Evolutionary conservation across 2,329 filamentous ascomycete species (phyloP).

Genomic region (Phoma sp.): DNA sequence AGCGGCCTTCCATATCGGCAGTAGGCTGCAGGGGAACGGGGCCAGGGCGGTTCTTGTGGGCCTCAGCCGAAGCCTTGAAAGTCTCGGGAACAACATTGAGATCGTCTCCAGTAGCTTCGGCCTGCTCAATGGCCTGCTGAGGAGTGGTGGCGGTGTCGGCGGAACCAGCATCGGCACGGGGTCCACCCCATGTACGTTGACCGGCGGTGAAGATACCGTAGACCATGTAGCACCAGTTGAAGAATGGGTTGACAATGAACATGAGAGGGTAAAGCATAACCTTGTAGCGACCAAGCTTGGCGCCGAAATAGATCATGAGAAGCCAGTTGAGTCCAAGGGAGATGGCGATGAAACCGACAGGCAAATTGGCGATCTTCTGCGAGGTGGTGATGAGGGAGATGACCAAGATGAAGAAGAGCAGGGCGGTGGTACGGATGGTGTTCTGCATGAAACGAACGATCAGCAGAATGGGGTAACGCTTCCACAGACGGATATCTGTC

Average conservation of each 20-base stretch:
- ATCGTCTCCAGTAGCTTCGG: constrained; percentile 80
- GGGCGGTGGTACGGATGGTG: constrained; percentile 90
- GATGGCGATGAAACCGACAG: constrained; percentile 90
- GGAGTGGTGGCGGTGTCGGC: constrained; percentile 78
- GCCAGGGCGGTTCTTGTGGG: constrained; percentile 55
- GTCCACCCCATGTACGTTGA: constrained; percentile 94
- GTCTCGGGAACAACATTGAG: constrained; percentile 88
- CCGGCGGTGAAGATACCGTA: constrained; percentile 95
- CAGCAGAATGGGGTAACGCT: constrained; percentile 83
- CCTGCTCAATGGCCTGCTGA: constrained; percentile 82
- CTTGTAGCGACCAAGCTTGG: constrained; percentile 86
- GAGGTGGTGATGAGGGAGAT: constrained; percentile 85
- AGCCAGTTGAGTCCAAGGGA: constrained; percentile 93
- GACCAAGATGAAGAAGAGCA: constrained; percentile 93
- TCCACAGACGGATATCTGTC: constrained; percentile 91
- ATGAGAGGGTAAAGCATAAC: constrained; percentile 94
- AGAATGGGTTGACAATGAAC: constrained; percentile 94
- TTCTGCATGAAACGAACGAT: constrained; percentile 93
- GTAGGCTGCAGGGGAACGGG: constrained; percentile 73
- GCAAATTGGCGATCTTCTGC: constrained; percentile 77
- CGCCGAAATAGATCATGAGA: constrained; percentile 94
- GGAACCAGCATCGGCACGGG: constrained; percentile 83
- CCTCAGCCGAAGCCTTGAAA: constrained; percentile 64
- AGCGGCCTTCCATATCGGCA: constrained; percentile 76
- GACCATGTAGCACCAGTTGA: constrained; percentile 98